These are phyloP conservation scores for Paecilomyces sp. DNA, from an alignment of 2,329 filamentous ascomycete genomes.

Conservation along the genomic window DNA sequence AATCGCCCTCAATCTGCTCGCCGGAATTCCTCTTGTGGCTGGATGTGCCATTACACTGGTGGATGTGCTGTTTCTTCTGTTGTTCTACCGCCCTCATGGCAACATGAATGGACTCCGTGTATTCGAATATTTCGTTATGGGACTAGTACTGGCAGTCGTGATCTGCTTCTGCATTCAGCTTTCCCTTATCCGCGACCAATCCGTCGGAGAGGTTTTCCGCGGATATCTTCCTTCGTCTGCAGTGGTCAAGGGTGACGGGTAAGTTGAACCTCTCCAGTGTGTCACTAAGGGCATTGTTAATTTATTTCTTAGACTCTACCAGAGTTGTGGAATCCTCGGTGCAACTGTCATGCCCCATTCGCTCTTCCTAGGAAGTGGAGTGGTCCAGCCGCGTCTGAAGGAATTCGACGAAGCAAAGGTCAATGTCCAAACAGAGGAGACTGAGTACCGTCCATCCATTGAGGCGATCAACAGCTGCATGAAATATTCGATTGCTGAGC, in stretches of 20 bases:
- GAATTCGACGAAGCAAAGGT: slow-evolving; percentile 39
- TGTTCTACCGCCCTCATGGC: slow-evolving; percentile 49
- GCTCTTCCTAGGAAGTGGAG: slow-evolving; percentile 50
- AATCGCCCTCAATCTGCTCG: slow-evolving; percentile 49
- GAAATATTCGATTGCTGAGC: slow-evolving; percentile 64
- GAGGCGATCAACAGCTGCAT: slow-evolving; percentile 69
- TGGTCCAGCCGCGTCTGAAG: slow-evolving; percentile 48
- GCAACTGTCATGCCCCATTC: slow-evolving; percentile 57
- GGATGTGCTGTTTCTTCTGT: slow-evolving; percentile 49
- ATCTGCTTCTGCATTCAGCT: slow-evolving; percentile 53
- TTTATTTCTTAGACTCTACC: slow-evolving; percentile 40
- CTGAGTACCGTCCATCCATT: slow-evolving; percentile 63
- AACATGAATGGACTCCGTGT: slow-evolving; percentile 45
- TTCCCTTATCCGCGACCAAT: slow-evolving; percentile 43
- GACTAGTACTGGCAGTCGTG: slow-evolving; percentile 48
- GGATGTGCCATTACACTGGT: slow-evolving; percentile 50
- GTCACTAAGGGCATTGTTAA: slow-evolving; percentile 5
- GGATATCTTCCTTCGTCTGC: slow-evolving; percentile 50
- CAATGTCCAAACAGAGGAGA: slow-evolving; percentile 40
- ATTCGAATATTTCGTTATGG: slow-evolving; percentile 50
- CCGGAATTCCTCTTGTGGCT: slow-evolving; percentile 48
- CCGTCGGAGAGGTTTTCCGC: slow-evolving; percentile 46
- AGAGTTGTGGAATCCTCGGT: slow-evolving; percentile 48
- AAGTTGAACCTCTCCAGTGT: slow-evolving; percentile 8
- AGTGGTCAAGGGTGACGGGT: slow-evolving; percentile 46